These are phyloP conservation scores for Jasminum sambac DNA, from an alignment of 257 asterid genomes.

Conservation along the genomic window DNA sequence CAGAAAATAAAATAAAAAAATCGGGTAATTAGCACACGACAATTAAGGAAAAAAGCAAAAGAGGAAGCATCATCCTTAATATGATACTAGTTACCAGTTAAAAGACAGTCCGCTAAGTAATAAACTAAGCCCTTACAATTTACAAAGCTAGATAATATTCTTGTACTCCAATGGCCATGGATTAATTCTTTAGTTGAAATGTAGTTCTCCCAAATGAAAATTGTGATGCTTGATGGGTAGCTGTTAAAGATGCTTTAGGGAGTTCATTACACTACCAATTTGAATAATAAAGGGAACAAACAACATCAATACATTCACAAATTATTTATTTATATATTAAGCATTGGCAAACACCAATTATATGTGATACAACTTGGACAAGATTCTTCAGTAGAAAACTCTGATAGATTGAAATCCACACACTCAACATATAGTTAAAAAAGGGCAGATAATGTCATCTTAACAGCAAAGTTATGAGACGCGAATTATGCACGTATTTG, in stretches of 20 bases:
- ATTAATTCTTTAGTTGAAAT: background rate
- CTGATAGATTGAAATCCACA: background rate
- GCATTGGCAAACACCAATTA: slow-evolving; percentile 1
- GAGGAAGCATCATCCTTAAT: background rate
- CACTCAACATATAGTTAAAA: background rate
- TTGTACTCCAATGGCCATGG: background rate
- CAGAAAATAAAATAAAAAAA: no score
- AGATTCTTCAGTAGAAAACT: background rate
- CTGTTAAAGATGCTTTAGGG: background rate
- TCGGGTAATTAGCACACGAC: background rate
- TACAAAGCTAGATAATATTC: background rate
- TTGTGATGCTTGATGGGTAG: background rate
- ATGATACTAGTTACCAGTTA: background rate
- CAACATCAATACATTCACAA: background rate
- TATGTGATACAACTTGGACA: background rate
- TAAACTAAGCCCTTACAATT: background rate
- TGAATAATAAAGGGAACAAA: background rate
- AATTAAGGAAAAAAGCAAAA: background rate
- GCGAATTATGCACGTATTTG: background rate
- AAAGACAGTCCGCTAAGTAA: background rate
- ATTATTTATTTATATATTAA: background rate
- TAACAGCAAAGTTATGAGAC: background rate
- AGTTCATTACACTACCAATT: background rate
- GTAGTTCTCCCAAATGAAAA: background rate
- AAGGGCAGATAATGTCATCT: background rate